Percentiles rank a stretch among this genome's conserved stretches.
Conservation (phyloP, 306 rosid species). For the Senna siamea region DNA sequence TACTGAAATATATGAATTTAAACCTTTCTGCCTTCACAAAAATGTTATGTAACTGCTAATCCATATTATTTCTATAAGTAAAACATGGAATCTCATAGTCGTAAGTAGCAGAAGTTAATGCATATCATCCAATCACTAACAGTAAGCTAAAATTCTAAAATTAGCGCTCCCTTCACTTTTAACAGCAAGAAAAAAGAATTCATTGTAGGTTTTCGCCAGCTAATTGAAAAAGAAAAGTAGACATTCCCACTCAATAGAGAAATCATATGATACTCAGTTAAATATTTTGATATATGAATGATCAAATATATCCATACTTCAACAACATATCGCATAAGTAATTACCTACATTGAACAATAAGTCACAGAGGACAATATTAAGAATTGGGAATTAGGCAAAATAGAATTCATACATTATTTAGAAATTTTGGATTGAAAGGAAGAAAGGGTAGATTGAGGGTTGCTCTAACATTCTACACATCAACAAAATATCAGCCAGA, state of each 20-base stretch:
- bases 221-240: slow-evolving; percentile 19
- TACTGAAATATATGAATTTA: not conserved
- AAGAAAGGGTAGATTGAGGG: not conserved
- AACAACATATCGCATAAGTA: not conserved
- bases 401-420: not conserved
- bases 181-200: slow-evolving; percentile 5
- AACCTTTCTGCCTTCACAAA: not conserved
- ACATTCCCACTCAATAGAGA: no score
- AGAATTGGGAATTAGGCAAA: not conserved
- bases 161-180: not conserved
- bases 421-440: slow-evolving; percentile 7
- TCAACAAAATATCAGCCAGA: not conserved
- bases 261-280: no score
- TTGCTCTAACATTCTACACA: not conserved
- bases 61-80: slow-evolving; percentile 12
- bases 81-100: slow-evolving; percentile 3
- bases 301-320: not conserved
- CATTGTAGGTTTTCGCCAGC: not conserved
- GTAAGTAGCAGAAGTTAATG: slow-evolving; percentile 1
- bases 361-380: not conserved
- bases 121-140: not conserved
- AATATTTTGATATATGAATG: slow-evolving; percentile 24
- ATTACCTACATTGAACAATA: slow-evolving; percentile 14
- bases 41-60: not conserved
- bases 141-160: not conserved